Evolutionary conservation across 1,284 basidiomycete genomes (phyloP).

Genomic region (Cryptococcus sp.): DNA sequence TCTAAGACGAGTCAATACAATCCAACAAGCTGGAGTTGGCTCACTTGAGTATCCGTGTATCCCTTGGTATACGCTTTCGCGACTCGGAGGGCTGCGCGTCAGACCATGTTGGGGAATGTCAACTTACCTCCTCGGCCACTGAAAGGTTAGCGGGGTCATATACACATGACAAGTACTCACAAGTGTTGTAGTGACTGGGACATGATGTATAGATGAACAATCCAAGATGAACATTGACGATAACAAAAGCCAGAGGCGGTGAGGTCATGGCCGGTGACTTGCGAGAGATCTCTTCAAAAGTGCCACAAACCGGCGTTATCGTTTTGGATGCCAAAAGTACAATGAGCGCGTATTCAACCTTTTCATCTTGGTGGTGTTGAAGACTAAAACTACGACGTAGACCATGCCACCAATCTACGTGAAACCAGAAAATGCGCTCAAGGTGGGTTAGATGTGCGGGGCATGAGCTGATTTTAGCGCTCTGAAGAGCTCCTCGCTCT

Average conservation of each 20-base stretch:
- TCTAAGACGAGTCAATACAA: conserved; percentile 51
- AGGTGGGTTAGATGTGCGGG: conserved; percentile 19
- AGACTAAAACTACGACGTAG: conserved; percentile 1
- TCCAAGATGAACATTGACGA: too few species aligned
- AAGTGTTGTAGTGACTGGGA: conserved; percentile 42
- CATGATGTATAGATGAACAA: conserved; percentile 18
- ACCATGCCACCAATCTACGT: conserved; percentile 46
- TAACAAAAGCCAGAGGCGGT: background rate
- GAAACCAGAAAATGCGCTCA: conserved; percentile 50
- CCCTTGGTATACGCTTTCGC: conserved; percentile 93
- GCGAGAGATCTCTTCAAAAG: background rate
- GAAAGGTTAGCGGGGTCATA: conserved; percentile 13
- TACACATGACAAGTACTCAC: conserved; percentile 24
- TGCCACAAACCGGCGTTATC: background rate
- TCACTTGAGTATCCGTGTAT: conserved; percentile 68
- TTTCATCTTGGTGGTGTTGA: background rate
- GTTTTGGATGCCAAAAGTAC: background rate
- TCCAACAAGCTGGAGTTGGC: background rate
- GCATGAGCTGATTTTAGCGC: conserved; percentile 26
- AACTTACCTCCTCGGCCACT: conserved; percentile 44
- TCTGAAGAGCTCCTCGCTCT: conserved; percentile 48
- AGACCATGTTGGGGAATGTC: background rate
- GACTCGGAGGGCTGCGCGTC: conserved; percentile 62
- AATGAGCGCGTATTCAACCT: background rate
- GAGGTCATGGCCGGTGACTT: background rate